Conservation (phyloP, 768 basidiomycete genomes). For the Xerocomus potaroensis region DNA sequence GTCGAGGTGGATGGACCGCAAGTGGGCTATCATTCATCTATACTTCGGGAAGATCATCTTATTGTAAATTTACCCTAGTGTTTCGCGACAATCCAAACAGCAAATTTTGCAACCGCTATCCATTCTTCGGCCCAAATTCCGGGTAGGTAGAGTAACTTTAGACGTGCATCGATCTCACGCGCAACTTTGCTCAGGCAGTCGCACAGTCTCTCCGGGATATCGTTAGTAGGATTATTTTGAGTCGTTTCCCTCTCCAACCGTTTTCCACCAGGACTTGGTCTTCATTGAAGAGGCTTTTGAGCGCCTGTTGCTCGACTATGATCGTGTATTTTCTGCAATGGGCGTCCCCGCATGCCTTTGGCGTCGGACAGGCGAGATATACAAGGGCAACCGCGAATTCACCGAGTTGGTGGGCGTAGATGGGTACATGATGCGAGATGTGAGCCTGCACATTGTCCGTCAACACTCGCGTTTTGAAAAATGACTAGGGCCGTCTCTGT, state of each 20-base stretch:
- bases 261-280: constrained; percentile 67
- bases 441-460: constrained; percentile 31
- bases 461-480: neutral
- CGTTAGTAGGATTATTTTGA: constrained; percentile 34
- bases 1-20: constrained; percentile 92
- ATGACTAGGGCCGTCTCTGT: constrained; percentile 71
- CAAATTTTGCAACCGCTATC: constrained; percentile 88
- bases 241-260: neutral
- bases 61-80: constrained; percentile 39
- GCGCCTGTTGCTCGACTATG: constrained; percentile 90
- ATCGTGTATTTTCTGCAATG: constrained; percentile 92
- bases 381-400: constrained; percentile 97
- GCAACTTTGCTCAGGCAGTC: constrained; percentile 46
- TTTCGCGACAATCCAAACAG: constrained; percentile 87
- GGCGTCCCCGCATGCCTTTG: constrained; percentile 96
- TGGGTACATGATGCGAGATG: constrained; percentile 84
- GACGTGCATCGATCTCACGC: neutral
- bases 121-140: constrained; percentile 79
- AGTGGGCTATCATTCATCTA: constrained; percentile 43
- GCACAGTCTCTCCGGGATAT: constrained; percentile 84
- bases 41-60: neutral
- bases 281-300: constrained; percentile 99
- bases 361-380: constrained; percentile 96
- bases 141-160: constrained; percentile 41
- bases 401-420: constrained; percentile 86